Evolutionary conservation across 352 stramenopile genomes (phyloP), one percentile per base, ranked within the genome.

Genomic region (Phytophthora sansomeana): DNA sequence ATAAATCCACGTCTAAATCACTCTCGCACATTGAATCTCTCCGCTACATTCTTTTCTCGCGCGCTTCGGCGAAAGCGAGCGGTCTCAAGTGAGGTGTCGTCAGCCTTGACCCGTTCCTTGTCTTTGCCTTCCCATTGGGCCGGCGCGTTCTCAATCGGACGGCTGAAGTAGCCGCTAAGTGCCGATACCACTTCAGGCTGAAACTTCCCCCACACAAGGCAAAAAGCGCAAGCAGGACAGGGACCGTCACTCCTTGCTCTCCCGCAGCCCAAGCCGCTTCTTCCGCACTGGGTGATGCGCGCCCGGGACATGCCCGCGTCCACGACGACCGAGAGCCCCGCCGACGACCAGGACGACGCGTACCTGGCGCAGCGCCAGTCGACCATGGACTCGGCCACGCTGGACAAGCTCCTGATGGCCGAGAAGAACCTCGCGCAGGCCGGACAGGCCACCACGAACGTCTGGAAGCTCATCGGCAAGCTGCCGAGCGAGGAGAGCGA

Each of bases 361-460:
- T 90, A 90, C 51, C 62, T 87, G 44, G 68, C 78, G 16, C 79
- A 90, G 67, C 84, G 81, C 0, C 81, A 92, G 67, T 87, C 81
- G 33, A 88, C 81, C 11, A 94, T 94, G 83, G 85, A 96, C 77
- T 91, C 79, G 36, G 80, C 74, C 32, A 96, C 87, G 54, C 76
- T 93, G 42, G 85, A 92, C 63, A 92, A 92, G 71, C 75, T 96
- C 32, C 58, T 94, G 7, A 87, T 80, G 74, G 84, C 86, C 52
- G 84, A 96, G 65, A 88, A 94, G 73, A 77, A 93, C 63, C 64
- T 96, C 14, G 83, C 89, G 48, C 80, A 96, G 50, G 87, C 87
- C 21, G 86, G 84, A 6, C 84, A 94, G 66, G 87, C 87, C 50
- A 96, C 87, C 19, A 77, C 86, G 6, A 83, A 93, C 58, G 87